Evolutionary conservation across 2,329 filamentous ascomycete species (phyloP), one percentile per base, ranked within the genome.

Genomic region (Xylaria sp.): DNA sequence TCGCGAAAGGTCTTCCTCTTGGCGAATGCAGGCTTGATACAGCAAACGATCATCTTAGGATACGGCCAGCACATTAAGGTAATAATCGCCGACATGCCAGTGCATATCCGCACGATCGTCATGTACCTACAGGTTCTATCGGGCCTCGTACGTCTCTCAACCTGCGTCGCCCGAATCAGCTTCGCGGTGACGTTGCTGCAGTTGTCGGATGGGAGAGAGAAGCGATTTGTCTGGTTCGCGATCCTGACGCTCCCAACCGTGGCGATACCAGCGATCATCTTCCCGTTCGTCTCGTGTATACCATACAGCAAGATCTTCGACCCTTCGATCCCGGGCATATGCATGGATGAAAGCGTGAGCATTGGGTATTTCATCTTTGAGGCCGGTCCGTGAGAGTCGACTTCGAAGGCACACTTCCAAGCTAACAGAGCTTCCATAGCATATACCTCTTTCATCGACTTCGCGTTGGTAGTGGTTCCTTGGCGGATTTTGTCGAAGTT

Each of bases 251-350:
- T 71, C 23, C 18, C 66, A n/a, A 36, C 49, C 6, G 60, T 71
- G 25, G 64, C 48, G 20, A 69, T 33, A 18, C 69, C 69, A 3
- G 48, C 69, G 1, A 39, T 69, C 3, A 61, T 71, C 28, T 46
- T 71, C 2, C 66, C 67, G 31, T 71, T 63, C 3, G 60, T 62
- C n/a, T 52, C 55, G 5, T 71, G 69, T 43, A 41, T 25, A 31
- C 69, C 69, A 3, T 69, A 66, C 43, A 60, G 23, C 2, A 71
- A 64, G 56, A 66, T 66, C 7, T 71, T 71, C 10, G 67, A 71
- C 31, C n/a, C 15, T 6, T 52, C 56, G 3, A 23, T 71, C 18
- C 63, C 69, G 0, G 69, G 69, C 25, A 63, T 25, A 13, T 71
- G 69, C 23, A 57, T 69, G 25, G 41, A n/a, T 23, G 2, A 23